These are phyloP conservation scores for Neurospora hispaniola DNA, from an alignment of 495 filamentous ascomycete genomes.

Conservation along the genomic window DNA sequence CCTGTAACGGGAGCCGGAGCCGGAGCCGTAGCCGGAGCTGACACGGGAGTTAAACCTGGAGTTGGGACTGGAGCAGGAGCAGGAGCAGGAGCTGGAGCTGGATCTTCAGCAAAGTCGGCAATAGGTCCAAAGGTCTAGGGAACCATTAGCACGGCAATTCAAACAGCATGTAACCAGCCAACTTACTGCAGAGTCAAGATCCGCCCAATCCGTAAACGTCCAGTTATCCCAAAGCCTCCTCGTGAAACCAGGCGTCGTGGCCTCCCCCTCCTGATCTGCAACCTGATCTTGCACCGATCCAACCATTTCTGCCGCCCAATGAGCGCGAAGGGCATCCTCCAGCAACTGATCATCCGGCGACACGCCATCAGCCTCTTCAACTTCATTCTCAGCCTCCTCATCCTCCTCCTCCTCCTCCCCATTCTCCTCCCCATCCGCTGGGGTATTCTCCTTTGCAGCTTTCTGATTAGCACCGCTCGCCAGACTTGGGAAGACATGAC, in stretches of 20 bases:
- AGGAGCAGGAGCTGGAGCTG: not conserved
- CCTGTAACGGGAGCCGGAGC: not conserved
- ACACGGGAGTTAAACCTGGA: not conserved
- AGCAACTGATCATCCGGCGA: conserved; percentile 10
- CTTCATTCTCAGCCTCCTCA: not conserved
- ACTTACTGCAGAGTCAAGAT: conserved; percentile 21
- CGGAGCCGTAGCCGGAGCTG: not conserved
- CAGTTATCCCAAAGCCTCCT: conserved; percentile 14
- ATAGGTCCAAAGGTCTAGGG: conserved; percentile 17
- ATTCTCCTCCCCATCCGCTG: not conserved
- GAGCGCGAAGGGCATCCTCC: conserved; percentile 14
- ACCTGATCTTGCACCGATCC: not conserved
- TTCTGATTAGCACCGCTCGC: not conserved
- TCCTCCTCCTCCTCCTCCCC: not conserved
- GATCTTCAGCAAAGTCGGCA: conserved; percentile 4
- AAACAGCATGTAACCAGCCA: not conserved
- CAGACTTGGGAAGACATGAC: not conserved
- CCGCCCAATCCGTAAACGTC: conserved; percentile 17
- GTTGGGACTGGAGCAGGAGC: not conserved
- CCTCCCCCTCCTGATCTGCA: not conserved
- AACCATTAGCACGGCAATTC: not conserved
- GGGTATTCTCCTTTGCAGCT: not conserved
- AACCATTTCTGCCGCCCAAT: conserved; percentile 11
- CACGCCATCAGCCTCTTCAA: not conserved
- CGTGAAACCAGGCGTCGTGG: not conserved